phyloP scores from a whole-genome alignment of 73 alveolate species.

The Paramecium tetraurelia region DNA sequence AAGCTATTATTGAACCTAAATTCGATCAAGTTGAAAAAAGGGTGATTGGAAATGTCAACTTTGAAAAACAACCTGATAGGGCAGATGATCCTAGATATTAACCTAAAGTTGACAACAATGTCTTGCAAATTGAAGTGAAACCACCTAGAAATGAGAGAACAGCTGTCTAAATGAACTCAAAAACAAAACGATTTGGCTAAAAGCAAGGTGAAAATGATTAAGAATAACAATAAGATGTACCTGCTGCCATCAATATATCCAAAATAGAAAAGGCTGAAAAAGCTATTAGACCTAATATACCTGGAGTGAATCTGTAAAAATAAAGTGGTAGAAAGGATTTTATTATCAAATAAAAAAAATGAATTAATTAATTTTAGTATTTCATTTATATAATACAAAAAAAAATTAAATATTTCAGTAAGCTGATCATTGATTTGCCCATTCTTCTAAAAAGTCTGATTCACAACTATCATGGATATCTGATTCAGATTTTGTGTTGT shows the following conservation, averaged over 20 bases:
- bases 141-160: conserved; percentile 64
- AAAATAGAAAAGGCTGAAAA: conserved; percentile 64
- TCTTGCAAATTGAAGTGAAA: conserved; percentile 7
- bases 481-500: not conserved
- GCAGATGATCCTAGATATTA: conserved; percentile 62
- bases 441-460: conserved; percentile 20
- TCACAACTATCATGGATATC: conserved; percentile 50
- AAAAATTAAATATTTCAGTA: not conserved
- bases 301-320: conserved; percentile 48
- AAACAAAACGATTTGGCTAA: conserved; percentile 14
- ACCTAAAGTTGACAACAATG: conserved; percentile 63
- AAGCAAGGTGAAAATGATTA: conserved; percentile 62
- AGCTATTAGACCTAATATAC: conserved; percentile 67
- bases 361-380: not conserved
- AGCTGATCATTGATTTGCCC: not conserved
- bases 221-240: conserved; percentile 24
- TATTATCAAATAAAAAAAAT: not conserved
- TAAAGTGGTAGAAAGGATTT: not conserved
- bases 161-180: conserved; percentile 51
- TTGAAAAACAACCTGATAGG: conserved; percentile 69
- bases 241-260: conserved; percentile 53
- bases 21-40: conserved; percentile 62
- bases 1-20: conserved; percentile 66
- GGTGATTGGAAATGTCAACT: conserved; percentile 45
- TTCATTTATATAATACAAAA: not conserved